These are phyloP conservation scores for Boletus sp. DNA, from an alignment of 768 basidiomycete species.

Conservation along the genomic window DNA sequence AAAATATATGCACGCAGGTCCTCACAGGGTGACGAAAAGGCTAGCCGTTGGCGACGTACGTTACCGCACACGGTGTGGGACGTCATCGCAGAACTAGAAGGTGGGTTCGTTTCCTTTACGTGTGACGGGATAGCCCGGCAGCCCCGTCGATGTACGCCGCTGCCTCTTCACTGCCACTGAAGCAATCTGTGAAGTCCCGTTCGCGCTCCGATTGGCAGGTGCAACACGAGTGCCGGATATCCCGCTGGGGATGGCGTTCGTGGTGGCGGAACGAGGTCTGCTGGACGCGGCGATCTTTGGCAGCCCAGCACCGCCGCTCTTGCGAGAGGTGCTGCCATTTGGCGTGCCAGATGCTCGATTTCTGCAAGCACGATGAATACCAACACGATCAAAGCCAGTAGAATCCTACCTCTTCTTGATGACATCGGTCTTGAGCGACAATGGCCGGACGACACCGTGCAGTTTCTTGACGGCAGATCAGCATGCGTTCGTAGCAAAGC, in stretches of 20 bases:
- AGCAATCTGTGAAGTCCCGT: constrained; percentile 18
- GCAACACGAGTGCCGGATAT: constrained; percentile 40
- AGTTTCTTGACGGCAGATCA: constrained; percentile 64
- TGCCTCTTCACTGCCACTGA: constrained; percentile 68
- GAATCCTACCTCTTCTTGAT: constrained; percentile 85
- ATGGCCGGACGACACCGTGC: constrained; percentile 90
- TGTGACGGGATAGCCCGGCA: constrained; percentile 38
- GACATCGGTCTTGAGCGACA: constrained; percentile 94
- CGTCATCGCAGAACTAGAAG: constrained; percentile 11
- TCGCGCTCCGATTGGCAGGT: constrained; percentile 28
- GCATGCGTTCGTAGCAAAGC: not conserved
- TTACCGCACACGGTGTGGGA: not conserved
- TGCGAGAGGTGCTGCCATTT: constrained; percentile 56
- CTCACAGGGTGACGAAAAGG: constrained; percentile 12
- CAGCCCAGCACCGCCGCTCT: constrained; percentile 48
- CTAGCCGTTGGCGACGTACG: constrained; percentile 11
- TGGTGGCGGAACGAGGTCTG: constrained; percentile 69
- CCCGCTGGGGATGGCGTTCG: constrained; percentile 51
- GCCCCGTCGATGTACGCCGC: constrained; percentile 67
- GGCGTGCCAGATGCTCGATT: constrained; percentile 80
- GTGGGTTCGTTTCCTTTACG: constrained; percentile 27
- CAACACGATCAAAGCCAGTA: not conserved
- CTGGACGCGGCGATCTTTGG: constrained; percentile 76
- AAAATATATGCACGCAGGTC: constrained; percentile 30
- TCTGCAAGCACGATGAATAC: constrained; percentile 35